phyloP scores from a whole-genome alignment of 2,329 filamentous ascomycete species.

The Ophiostoma fasciatum region DNA sequence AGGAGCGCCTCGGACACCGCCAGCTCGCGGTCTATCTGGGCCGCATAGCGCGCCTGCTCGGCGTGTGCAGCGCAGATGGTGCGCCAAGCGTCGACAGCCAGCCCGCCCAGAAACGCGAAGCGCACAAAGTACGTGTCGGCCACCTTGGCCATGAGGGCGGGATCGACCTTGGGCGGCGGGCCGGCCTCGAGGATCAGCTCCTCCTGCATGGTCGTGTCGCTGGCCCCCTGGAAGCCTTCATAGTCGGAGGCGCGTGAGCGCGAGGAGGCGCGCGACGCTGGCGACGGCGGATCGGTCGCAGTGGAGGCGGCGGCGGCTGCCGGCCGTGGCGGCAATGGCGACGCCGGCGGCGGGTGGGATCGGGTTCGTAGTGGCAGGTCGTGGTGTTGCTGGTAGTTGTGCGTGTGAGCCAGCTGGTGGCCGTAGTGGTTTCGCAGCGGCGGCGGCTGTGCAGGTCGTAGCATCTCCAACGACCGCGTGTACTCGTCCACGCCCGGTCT shows the following conservation, averaged over 20 bases:
- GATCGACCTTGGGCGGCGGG: conserved; percentile 11
- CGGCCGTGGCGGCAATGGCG: not conserved
- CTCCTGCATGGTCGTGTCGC: conserved; percentile 16
- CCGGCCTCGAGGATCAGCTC: conserved; percentile 12
- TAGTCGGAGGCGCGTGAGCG: conserved; percentile 3
- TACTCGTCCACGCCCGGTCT: conserved; percentile 10
- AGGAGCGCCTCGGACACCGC: conserved; percentile 10
- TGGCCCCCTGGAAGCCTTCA: conserved; percentile 10
- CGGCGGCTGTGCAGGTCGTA: too few species aligned
- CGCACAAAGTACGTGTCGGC: conserved; percentile 11
- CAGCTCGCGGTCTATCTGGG: conserved; percentile 11
- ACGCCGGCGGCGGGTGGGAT: not conserved
- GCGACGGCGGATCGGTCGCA: conserved; percentile 6
- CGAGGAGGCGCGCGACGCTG: not conserved
- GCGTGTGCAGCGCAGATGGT: not conserved
- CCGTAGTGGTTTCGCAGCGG: too few species aligned
- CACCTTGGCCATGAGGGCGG: conserved; percentile 12
- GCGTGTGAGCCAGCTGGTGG: not conserved
- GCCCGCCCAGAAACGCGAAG: conserved; percentile 8
- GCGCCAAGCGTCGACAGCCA: conserved; percentile 7
- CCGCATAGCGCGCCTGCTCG: conserved; percentile 8
- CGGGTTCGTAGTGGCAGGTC: conserved; percentile 4
- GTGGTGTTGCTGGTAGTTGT: conserved; percentile 4
- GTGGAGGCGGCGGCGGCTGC: too few species aligned
- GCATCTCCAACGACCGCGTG: conserved; percentile 10